Conservation (phyloP, 2,329 filamentous ascomycete species). For the Fusarium sp. region DNA sequence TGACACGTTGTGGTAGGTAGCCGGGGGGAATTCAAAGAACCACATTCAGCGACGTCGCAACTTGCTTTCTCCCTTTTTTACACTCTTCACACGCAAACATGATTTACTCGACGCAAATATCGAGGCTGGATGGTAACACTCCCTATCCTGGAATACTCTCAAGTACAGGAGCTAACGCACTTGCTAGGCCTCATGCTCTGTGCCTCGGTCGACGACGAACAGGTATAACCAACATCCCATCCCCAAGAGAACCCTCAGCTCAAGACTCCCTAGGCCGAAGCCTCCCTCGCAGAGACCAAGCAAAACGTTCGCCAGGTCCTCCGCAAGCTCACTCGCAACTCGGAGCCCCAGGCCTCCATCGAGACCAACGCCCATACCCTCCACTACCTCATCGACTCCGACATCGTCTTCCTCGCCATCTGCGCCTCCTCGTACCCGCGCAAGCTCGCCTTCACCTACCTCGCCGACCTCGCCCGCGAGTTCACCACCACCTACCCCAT, state of each 20-base stretch:
- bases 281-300: conserved; percentile 89
- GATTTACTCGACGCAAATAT: conserved; percentile 96
- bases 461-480: conserved; percentile 90
- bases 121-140: conserved; percentile 85
- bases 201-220: conserved; percentile 93
- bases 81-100: conserved; percentile 60
- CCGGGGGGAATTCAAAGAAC: conserved; percentile 19
- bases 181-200: conserved; percentile 89
- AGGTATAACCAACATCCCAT: conserved; percentile 64
- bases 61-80: conserved; percentile 8
- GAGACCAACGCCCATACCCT: conserved; percentile 87
- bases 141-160: neutral
- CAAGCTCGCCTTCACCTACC: conserved; percentile 98
- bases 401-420: conserved; percentile 93
- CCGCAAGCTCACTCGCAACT: conserved; percentile 88
- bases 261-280: conserved; percentile 67
- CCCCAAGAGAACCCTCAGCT: neutral
- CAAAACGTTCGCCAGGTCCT: conserved; percentile 91
- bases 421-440: conserved; percentile 95
- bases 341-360: conserved; percentile 92
- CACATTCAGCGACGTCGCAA: conserved; percentile 24
- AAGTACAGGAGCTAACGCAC: conserved; percentile 33
- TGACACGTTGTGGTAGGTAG: conserved; percentile 46
- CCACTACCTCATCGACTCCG: conserved; percentile 89
- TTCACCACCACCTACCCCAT: conserved; percentile 89